These are phyloP conservation scores for Aspergillus ustus DNA, from an alignment of 2,329 filamentous ascomycete species.

Conservation along the genomic window DNA sequence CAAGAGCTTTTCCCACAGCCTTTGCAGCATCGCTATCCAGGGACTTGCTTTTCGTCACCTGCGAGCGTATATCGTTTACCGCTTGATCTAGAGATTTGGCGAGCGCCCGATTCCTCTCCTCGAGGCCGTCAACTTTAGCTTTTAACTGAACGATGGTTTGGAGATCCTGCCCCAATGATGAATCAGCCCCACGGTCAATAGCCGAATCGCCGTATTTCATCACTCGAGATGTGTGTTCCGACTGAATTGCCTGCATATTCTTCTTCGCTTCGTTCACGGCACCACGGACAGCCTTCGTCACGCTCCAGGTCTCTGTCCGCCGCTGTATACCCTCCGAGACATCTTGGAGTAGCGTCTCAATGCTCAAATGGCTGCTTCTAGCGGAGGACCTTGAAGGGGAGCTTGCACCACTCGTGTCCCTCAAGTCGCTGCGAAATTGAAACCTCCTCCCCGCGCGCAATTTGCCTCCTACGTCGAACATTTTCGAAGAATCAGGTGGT, in stretches of 20 bases:
- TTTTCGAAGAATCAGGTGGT: conserved; percentile 41
- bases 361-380: conserved; percentile 44
- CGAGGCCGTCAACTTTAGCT: conserved; percentile 39
- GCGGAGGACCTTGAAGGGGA: conserved; percentile 45
- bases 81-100: conserved; percentile 48
- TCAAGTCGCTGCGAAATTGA: conserved; percentile 36
- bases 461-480: conserved; percentile 27
- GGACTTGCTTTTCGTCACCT: conserved; percentile 35
- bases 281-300: conserved; percentile 54
- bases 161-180: conserved; percentile 19
- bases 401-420: conserved; percentile 31
- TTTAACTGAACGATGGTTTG: conserved; percentile 33
- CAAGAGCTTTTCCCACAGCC: conserved; percentile 43
- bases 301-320: conserved; percentile 54
- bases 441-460: conserved; percentile 25
- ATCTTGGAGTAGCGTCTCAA: conserved; percentile 54
- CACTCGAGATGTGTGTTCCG: conserved; percentile 38
- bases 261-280: conserved; percentile 52
- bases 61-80: conserved; percentile 44
- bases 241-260: conserved; percentile 53
- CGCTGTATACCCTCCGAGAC: conserved; percentile 54
- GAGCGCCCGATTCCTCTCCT: conserved; percentile 47
- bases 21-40: conserved; percentile 32
- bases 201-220: conserved; percentile 24
- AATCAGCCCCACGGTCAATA: conserved; percentile 19